Evolutionary conservation across 1,284 basidiomycete species (phyloP).

Genomic region (Cutaneotrichosporon sp.): DNA sequence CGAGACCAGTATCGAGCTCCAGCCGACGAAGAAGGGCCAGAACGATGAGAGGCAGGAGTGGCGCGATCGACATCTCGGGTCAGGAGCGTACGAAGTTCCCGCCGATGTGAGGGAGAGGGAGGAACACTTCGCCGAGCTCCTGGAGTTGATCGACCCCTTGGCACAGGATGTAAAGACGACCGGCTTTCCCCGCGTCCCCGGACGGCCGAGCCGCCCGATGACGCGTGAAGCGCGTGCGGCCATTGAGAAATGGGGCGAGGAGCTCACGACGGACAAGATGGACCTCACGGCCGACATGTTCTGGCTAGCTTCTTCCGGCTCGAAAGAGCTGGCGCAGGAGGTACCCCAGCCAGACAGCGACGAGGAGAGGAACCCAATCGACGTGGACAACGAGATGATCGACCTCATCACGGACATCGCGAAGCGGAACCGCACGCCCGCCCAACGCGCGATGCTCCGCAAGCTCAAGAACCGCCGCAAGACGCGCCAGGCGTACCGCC

Average conservation of each 20-base stretch:
- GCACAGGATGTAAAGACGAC: neutral
- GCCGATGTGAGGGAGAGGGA: constrained; percentile 64
- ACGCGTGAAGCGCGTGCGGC: neutral
- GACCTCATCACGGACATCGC: constrained; percentile 27
- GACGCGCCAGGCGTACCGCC: constrained; percentile 31
- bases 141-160: neutral
- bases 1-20: constrained; percentile 17
- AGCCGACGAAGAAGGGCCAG: constrained; percentile 28
- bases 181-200: neutral
- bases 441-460: constrained; percentile 23
- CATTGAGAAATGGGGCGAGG: constrained; percentile 4
- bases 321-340: neutral
- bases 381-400: constrained; percentile 27
- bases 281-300: neutral
- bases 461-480: constrained; percentile 26
- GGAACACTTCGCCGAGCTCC: constrained; percentile 59
- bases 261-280: neutral
- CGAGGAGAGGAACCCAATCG: constrained; percentile 17
- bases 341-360: neutral
- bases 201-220: neutral
- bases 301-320: neutral
- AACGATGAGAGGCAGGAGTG: constrained; percentile 37
- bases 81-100: constrained; percentile 59
- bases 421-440: constrained; percentile 23
- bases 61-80: constrained; percentile 24